Base-by-base conservation (phyloP, 768 basidiomycete genomes). In the Leccinum ochraceum region DNA sequence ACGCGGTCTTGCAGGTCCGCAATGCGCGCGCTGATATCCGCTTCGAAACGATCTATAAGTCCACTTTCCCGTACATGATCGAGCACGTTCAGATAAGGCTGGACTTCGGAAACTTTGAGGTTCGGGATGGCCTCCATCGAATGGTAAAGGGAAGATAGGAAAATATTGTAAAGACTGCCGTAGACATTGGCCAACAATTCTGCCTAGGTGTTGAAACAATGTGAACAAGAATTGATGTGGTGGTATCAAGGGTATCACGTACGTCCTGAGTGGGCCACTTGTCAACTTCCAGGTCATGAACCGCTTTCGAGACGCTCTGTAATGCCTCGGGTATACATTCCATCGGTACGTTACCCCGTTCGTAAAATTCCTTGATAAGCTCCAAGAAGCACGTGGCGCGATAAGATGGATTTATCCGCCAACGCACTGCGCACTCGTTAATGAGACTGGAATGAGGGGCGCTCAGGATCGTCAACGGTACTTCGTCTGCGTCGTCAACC, bases 241-340 rank as follows among this genome's bases (percentile, higher is more conserved):
- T 52, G 48, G 26, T 52, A 48, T 39, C 39, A 42, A 2, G 14
- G 17, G 9, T 13, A 42, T 22, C 14, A 84, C 92, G 68, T 68
- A 98, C 94, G 69, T 99, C 96, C 64, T 84, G 83, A 20, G 76
- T 77, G 2, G 90, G 81, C 96, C 97, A 98, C 49, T 84, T 79
- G 20, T 88, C 85, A 2, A 91, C 69, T 8, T 88, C 85, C 34
- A 81, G 82, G 62, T 95, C 93, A 37, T 83, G 79, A 67, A 87
- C 79, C 10, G 87, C 85, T 70, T 89, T 90, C 20, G 80, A 75
- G 20, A 96, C 82, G 59, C 85, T 86, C 50, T 86, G 82, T 52
- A 97, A 74, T 11, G 92, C 96, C 74, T 98, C 97, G 0, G 90
- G 90, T 56, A 98, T 86, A 73, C 97, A 98, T 69, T 96, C 96